Conservation (phyloP, 345 rosid species). For the Citrus mangshanensis region DNA sequence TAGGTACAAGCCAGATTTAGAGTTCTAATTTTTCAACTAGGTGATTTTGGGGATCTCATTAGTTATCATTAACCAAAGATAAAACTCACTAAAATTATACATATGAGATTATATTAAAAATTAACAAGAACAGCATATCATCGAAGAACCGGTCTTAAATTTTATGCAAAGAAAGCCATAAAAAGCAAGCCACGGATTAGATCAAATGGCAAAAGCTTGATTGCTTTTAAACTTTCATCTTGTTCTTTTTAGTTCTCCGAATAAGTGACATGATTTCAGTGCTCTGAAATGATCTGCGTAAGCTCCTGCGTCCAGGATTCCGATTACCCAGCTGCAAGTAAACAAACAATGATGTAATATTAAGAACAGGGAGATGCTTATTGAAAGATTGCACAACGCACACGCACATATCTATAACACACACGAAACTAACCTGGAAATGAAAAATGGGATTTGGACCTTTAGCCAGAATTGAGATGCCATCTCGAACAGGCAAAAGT, state of each 20-base stretch:
- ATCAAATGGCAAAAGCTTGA: neutral
- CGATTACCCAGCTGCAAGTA: constrained; percentile 18
- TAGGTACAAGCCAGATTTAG: too few relatives aligned
- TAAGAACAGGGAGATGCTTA: neutral
- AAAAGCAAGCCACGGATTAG: neutral
- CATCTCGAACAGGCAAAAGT: constrained; percentile 36
- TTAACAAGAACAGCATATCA: neutral
- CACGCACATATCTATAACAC: neutral
- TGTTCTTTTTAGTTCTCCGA: constrained; percentile 30
- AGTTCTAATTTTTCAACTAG: too few relatives aligned
- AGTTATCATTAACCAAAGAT: too few relatives aligned
- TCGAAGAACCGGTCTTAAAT: neutral
- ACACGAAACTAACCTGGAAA: constrained; percentile 39
- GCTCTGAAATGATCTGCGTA: constrained; percentile 6
- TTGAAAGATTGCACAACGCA: neutral
- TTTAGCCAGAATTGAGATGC: constrained; percentile 26
- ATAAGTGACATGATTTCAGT: constrained; percentile 25
- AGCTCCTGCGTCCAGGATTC: constrained; percentile 20
- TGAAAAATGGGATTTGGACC: constrained; percentile 40
- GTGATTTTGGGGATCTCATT: too few relatives aligned
- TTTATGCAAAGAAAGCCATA: neutral
- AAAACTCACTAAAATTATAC: too few relatives aligned
- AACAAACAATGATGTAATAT: neutral
- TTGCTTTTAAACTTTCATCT: neutral
- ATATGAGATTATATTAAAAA: too few relatives aligned